A percentile compares a stretch with the other conserved stretches of the same genome.
Conservation (phyloP, 352 stramenopile genomes). For the Aphanomyces cochlioides region DNA sequence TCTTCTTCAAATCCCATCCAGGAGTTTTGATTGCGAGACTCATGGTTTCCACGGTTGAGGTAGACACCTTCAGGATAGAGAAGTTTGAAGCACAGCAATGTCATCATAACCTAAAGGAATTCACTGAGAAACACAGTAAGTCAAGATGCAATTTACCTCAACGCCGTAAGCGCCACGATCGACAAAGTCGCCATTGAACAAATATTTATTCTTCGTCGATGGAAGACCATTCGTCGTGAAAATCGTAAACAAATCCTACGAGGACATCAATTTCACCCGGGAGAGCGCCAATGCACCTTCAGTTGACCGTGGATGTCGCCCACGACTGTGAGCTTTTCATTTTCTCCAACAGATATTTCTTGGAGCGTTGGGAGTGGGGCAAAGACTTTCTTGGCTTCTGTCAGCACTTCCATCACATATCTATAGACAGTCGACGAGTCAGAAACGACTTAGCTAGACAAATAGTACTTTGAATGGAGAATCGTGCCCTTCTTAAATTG, state of each 20-base stretch:
- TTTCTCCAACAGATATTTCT: constrained; percentile 77
- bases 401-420: constrained; percentile 85
- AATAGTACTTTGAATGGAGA: constrained; percentile 76
- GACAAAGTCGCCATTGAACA: constrained; percentile 97
- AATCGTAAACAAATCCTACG: constrained; percentile 91
- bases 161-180: constrained; percentile 88
- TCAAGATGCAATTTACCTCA: constrained; percentile 54
- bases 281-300: constrained; percentile 14
- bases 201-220: constrained; percentile 87
- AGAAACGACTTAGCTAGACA: background rate
- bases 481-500: constrained; percentile 86
- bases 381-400: constrained; percentile 58
- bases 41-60: constrained; percentile 95
- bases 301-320: constrained; percentile 94
- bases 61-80: constrained; percentile 83
- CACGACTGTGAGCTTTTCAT: constrained; percentile 89
- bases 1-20: constrained; percentile 93
- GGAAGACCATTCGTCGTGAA: constrained; percentile 92
- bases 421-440: constrained; percentile 13
- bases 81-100: constrained; percentile 65
- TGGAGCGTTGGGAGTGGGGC: constrained; percentile 73
- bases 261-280: background rate
- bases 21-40: constrained; percentile 91
- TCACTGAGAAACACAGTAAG: constrained; percentile 26
- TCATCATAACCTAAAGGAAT: constrained; percentile 51